Percentiles rank a stretch among this genome's conserved stretches.
phyloP scores from a whole-genome alignment of 352 stramenopile species.

The Pythium dissimile region DNA sequence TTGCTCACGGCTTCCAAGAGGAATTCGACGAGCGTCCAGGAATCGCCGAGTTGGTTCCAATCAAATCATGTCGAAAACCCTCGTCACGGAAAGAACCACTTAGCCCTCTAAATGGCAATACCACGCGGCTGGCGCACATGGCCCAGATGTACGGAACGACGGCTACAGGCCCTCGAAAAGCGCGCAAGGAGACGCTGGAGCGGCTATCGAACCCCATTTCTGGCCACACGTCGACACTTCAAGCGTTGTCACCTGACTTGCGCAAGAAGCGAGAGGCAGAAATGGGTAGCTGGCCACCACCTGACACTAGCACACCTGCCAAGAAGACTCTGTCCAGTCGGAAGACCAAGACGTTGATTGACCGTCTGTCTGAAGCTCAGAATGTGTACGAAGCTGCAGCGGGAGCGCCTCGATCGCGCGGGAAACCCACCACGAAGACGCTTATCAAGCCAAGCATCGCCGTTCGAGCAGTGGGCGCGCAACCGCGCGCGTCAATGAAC shows the following conservation, averaged over 20 bases:
- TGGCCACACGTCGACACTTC: slow-evolving; percentile 60
- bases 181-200: slow-evolving; percentile 54
- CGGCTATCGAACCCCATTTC: slow-evolving; percentile 67
- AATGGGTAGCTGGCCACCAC: slow-evolving; percentile 1
- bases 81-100: slow-evolving; percentile 7
- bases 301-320: not conserved
- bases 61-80: not conserved
- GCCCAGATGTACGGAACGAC: slow-evolving; percentile 63
- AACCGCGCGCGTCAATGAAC: too few relatives aligned
- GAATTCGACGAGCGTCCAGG: slow-evolving; percentile 4
- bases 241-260: slow-evolving; percentile 52
- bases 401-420: not conserved
- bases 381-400: slow-evolving; percentile 19
- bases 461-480: too few relatives aligned
- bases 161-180: slow-evolving; percentile 34
- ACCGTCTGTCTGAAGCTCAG: slow-evolving; percentile 12
- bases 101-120: not conserved
- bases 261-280: slow-evolving; percentile 46
- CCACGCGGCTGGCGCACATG: slow-evolving; percentile 48
- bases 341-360: slow-evolving; percentile 13
- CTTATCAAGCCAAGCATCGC: slow-evolving; percentile 5
- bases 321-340: slow-evolving; percentile 6
- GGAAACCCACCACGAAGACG: slow-evolving; percentile 1
- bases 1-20: not conserved
- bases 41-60: not conserved